phyloP scores from a whole-genome alignment of 176 grass and related monocot genomes.

The Musa acuminata region DNA sequence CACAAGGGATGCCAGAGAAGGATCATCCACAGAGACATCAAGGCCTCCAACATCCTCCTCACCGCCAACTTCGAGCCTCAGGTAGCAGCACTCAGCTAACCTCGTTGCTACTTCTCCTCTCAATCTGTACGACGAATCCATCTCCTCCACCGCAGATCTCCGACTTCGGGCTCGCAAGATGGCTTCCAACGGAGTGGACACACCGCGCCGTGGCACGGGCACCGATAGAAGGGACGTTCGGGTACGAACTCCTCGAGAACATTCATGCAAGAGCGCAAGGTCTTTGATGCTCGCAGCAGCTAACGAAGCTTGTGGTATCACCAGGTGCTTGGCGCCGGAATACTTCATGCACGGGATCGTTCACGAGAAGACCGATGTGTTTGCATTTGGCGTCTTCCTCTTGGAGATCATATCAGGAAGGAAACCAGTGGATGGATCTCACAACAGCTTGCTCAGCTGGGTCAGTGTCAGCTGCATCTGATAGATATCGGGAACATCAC shows the following conservation, averaged over 20 bases:
- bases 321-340: conserved; percentile 83
- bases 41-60: conserved; percentile 82
- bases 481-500: too few species aligned
- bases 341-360: conserved; percentile 93
- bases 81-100: conserved; percentile 14
- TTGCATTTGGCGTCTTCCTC: conserved; percentile 93
- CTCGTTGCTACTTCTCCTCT: not conserved
- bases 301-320: not conserved
- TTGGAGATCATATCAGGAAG: conserved; percentile 83
- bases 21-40: conserved; percentile 93
- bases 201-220: conserved; percentile 76
- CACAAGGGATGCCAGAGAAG: conserved; percentile 78
- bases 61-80: conserved; percentile 56
- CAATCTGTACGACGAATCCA: not conserved
- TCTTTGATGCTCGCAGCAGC: not conserved
- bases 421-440: conserved; percentile 79
- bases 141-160: conserved; percentile 46
- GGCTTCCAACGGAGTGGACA: conserved; percentile 90
- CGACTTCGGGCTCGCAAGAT: conserved; percentile 84
- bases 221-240: conserved; percentile 91
- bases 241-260: conserved; percentile 29
- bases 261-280: not conserved
- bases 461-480: conserved; percentile 13
- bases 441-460: conserved; percentile 83
- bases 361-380: conserved; percentile 94